Base-by-base conservation (phyloP, 129 eudicot genomes). In the Flaveria robusta region DNA sequence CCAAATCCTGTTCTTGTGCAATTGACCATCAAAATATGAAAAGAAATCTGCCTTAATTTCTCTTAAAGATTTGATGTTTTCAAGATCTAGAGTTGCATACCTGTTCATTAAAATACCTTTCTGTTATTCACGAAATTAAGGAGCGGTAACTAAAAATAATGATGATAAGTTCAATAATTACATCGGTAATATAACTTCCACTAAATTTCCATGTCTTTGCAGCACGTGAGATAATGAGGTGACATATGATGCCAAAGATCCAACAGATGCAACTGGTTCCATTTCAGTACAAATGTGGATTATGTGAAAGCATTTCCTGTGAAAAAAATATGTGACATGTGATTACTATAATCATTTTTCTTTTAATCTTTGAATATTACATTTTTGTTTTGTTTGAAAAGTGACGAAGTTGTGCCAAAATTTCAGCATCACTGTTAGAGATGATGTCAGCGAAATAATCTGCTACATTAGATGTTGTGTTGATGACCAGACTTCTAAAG, bases 181-280 rank as follows among this genome's bases (percentile, higher is more conserved):
- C 96, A 82, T 89, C 46, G 91, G 96, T 78, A 89, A 83, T 63
- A 89, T 89, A 75, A 89, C 91, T 77, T 89, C 96, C 50, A 86
- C 96, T 68, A 89, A 81, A 76, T 89, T 77, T 69, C 91, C 89
- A 60, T 82, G 80, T 58, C 81, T 82, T 77, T 86, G 91, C 41
- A 86, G 85, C 31, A 86, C 96, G 71, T 76, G 79, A 74, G 91
- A 89, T 85, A 89, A 70, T 50, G 89, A 86, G 9, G 91, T 86
- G 23, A 86, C 81, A 79, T 89, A 89, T 59, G 96, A 71, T 46
- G 86, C 96, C 86, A 89, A 84, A 77, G 86, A 80, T 82, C 96
- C 91, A 67, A 82, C 96, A 54, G 87, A 79, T 29, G 76, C 83
- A 74, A 89, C 86, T n/a, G 95, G 96, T 74, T 78, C 90, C 96